Evolutionary conservation across 768 basidiomycete genomes (phyloP).

Genomic region (Harrya chromipes): DNA sequence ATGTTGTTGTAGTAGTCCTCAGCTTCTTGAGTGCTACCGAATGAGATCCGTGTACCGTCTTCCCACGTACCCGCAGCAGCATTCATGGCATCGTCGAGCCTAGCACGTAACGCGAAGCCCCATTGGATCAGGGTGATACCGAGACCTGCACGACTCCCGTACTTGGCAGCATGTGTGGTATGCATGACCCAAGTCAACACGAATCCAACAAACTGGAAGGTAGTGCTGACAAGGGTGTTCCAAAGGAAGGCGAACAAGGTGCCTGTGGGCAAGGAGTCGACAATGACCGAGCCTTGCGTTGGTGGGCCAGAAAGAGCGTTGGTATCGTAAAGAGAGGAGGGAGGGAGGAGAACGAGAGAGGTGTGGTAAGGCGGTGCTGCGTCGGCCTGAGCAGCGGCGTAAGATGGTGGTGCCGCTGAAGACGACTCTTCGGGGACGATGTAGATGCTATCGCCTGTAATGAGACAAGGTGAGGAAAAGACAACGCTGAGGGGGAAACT

Average conservation of each 20-base stretch:
- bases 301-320: slow-evolving; percentile 45
- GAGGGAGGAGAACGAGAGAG: slow-evolving; percentile 90
- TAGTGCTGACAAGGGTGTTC: slow-evolving; percentile 90
- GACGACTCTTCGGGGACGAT: slow-evolving; percentile 80
- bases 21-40: slow-evolving; percentile 44
- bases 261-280: slow-evolving; percentile 84
- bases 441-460: slow-evolving; percentile 64
- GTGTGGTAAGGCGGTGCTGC: slow-evolving; percentile 99
- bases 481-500: background rate
- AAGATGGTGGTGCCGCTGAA: slow-evolving; percentile 87
- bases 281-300: slow-evolving; percentile 70
- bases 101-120: slow-evolving; percentile 74
- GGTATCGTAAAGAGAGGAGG: slow-evolving; percentile 19
- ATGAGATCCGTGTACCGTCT: slow-evolving; percentile 35
- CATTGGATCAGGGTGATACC: slow-evolving; percentile 97
- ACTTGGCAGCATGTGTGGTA: slow-evolving; percentile 88
- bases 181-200: slow-evolving; percentile 91
- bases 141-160: slow-evolving; percentile 90
- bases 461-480: slow-evolving; percentile 2
- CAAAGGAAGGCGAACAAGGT: slow-evolving; percentile 85
- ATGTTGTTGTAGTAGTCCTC: slow-evolving; percentile 40
- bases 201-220: slow-evolving; percentile 97
- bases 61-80: slow-evolving; percentile 30
- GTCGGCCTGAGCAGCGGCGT: slow-evolving; percentile 88
- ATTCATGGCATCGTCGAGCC: slow-evolving; percentile 42